Percentiles rank a stretch among this genome's conserved stretches.
Conservation (phyloP, 2,329 filamentous ascomycete genomes). For the Curvularia eragrostidis region DNA sequence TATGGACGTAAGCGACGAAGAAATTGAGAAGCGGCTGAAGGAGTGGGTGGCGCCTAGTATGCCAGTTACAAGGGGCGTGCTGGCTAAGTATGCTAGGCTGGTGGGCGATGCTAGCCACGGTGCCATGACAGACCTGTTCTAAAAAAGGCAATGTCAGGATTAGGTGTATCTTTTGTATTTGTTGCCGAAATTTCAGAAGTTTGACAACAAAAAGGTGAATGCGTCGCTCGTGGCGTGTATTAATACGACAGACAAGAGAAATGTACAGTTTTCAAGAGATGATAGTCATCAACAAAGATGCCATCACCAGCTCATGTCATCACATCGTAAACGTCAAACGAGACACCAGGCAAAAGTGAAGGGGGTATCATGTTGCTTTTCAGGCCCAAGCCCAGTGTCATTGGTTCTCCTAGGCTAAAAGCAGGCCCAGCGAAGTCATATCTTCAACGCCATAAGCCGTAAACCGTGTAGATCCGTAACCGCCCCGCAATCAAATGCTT, state of each 20-base stretch:
- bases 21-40: constrained; percentile 68
- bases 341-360: background rate
- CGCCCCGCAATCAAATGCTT: constrained; percentile 36
- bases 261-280: background rate
- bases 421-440: constrained; percentile 37
- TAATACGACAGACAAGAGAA: background rate
- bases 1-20: constrained; percentile 75
- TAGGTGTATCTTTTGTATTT: background rate
- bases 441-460: constrained; percentile 49
- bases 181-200: background rate
- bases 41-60: constrained; percentile 75
- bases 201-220: background rate
- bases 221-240: background rate
- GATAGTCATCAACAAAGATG: background rate
- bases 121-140: constrained; percentile 82
- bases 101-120: constrained; percentile 93
- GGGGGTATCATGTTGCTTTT: constrained; percentile 42
- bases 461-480: constrained; percentile 40
- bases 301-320: background rate
- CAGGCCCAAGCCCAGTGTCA: constrained; percentile 43
- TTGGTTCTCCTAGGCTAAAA: constrained; percentile 45
- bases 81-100: constrained; percentile 88
- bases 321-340: background rate
- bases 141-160: background rate
- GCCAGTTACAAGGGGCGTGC: constrained; percentile 77